Base-by-base conservation (phyloP, 495 filamentous ascomycete species). In the Penicillium bialowiezense region DNA sequence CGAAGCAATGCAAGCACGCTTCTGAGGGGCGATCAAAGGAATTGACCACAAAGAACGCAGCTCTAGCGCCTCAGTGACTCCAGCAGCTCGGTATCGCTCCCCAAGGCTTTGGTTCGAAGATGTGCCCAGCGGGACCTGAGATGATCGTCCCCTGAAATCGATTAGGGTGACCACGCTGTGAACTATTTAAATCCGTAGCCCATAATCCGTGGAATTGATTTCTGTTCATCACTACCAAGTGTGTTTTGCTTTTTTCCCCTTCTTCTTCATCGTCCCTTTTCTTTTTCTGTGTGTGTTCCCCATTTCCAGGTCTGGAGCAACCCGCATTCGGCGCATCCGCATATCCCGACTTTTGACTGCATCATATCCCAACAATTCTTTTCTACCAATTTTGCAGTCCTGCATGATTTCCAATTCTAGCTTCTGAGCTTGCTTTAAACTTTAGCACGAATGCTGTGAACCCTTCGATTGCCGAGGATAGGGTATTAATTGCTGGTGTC, bases 321-420 rank as follows among this genome's bases (percentile, higher is more conserved):
- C 19, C 60, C 60, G 60, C 54, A 63, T 63, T 58, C 60, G 60
- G 60, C 48, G 29, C 41, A 47, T 55, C 53, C 58, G 58, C 58
- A 42, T 37, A 44, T 56, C 44, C 54, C 60, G 51, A 35, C 49
- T 51, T 31, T 46, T 41, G 41, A 54, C 48, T 55, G 41, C 58
- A 48, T 57, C 59, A 54, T 53, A 51, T 36, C 52, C 50, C 50
- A 50, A 42, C 45, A 54, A 37, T 50, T 50, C 14, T 26, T 8
- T 34, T 44, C 26, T 41, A 28, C 23, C 7, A 7, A 15, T 45
- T 31, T 28, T 43, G 18, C 23, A 28, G 20, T 26, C 41, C 13
- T 36, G 35, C 28, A 34, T 33, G 33, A 48, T 33, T 48, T 48
- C 21, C 18, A 12, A 14, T 26, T 24, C 35, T 29, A 35, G 12